Percentiles rank a stretch among this genome's conserved stretches.
phyloP scores from a whole-genome alignment of 768 basidiomycete species.

The Tricholomella constricta region DNA sequence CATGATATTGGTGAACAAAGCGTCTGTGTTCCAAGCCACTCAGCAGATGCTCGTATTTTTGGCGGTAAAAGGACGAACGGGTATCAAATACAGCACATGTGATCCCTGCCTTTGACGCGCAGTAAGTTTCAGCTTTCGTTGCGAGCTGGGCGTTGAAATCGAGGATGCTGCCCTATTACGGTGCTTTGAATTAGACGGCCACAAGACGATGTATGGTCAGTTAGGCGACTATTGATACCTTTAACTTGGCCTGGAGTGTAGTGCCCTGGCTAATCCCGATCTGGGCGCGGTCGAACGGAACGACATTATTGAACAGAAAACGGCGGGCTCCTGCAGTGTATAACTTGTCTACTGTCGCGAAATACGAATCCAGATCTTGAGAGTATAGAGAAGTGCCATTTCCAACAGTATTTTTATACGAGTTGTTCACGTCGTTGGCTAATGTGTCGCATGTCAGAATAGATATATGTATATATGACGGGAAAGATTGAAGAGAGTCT shows the following conservation, averaged over 20 bases:
- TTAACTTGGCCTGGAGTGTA: conserved; percentile 19
- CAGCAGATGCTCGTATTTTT: not conserved
- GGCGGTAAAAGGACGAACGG: conserved; percentile 8
- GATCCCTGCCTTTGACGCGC: conserved; percentile 18
- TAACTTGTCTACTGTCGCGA: conserved; percentile 20
- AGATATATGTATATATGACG: no score
- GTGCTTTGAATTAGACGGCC: not conserved
- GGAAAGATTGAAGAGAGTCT: not conserved
- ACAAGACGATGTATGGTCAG: not conserved
- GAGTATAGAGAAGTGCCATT: conserved; percentile 20
- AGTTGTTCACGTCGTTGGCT: conserved; percentile 25
- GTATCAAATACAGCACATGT: conserved; percentile 21
- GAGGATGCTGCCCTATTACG: conserved; percentile 17
- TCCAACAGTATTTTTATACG: conserved; percentile 17
- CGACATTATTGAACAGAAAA: conserved; percentile 24
- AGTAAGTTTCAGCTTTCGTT: conserved; percentile 16
- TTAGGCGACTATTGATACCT: conserved; percentile 7
- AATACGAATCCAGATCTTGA: conserved; percentile 20
- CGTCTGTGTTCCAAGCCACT: conserved; percentile 7
- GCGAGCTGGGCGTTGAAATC: conserved; percentile 22
- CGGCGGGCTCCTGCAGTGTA: conserved; percentile 22
- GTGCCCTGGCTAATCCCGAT: conserved; percentile 17
- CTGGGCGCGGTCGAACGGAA: conserved; percentile 24
- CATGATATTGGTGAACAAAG: conserved; percentile 20
- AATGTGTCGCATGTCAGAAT: not conserved